Evolutionary conservation across 306 rosid genomes (phyloP).

Genomic region (Vigna reflexopilosa): DNA sequence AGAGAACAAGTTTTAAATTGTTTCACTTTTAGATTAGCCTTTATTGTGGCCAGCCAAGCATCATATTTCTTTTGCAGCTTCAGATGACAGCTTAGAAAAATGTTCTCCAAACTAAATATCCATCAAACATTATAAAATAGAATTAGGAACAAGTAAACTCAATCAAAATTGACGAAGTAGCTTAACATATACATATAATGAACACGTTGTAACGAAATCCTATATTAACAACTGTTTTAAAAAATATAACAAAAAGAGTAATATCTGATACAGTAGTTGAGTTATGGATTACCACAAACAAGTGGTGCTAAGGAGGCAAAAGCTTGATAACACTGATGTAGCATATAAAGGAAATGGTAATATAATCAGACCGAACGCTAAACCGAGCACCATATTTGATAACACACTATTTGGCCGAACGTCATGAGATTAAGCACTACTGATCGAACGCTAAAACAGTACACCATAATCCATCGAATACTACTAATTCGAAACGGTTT

Average conservation of each 20-base stretch:
- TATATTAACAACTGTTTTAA: conserved; percentile 17
- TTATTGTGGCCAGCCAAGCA: not conserved
- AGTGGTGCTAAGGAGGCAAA: conserved; percentile 24
- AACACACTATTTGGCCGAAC: too few species aligned
- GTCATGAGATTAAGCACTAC: too few species aligned
- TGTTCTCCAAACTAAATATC: not conserved
- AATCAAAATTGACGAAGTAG: conserved; percentile 21
- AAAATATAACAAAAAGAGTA: conserved; percentile 5
- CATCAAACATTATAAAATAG: conserved; percentile 1
- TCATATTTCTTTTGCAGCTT: not conserved
- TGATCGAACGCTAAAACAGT: too few species aligned
- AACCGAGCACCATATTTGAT: too few species aligned
- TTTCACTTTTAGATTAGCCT: not conserved
- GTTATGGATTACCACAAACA: conserved; percentile 12
- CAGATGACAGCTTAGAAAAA: not conserved
- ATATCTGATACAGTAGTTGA: conserved; percentile 27
- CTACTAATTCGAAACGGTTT: too few species aligned
- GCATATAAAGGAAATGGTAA: conserved; percentile 14
- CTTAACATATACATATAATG: conserved; percentile 16
- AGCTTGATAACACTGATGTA: conserved; percentile 21
- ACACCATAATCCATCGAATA: too few species aligned
- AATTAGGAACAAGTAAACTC: conserved; percentile 24
- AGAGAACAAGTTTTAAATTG: conserved; percentile 3
- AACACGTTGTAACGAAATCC: conserved; percentile 22
- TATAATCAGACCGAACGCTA: not conserved